Base-by-base conservation (phyloP, 2,329 filamentous ascomycete species). In the Cytospora piceicola region DNA sequence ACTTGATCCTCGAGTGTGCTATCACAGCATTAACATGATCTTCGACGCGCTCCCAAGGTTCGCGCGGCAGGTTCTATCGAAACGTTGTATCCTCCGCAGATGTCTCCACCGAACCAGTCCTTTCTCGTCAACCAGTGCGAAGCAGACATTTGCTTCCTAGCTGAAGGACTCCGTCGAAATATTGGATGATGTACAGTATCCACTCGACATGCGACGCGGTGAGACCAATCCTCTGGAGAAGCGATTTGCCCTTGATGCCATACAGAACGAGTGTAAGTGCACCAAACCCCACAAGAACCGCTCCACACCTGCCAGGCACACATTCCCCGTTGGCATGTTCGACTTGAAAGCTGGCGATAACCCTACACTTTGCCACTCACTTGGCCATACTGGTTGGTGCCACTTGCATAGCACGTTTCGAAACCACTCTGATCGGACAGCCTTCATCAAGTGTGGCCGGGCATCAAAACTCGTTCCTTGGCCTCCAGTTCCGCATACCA, bases 401-500 rank as follows among this genome's bases (percentile, higher is more conserved):
- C 42, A 51, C 36, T 56, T 53, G 39, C 52, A 51, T 46, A 61
- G 56, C 49, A 55, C 27, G 30, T 39, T 34, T 56, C 39, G 4
- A 49, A 20, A 51, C 30, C n/a, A 36, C 8, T 17, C 63, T 30
- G 24, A 7, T 27, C 27, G 49, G 52, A 9, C 30, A 17, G 12
- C 34, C 7, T 27, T 46, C 39, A 32, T 51, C 57, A 52, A 60
- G 30, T 34, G 27, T 60, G 55, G 32, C 66, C 59, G 58, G 55
- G 39, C 46, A 57, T 62, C n/a, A 30, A 63, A 34, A 27, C 55
- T 27, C 51, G 58, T 54, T 42, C 36, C 58, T 60, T 55, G 30
- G 39, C n/a, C 51, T 34, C 36, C 39, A 57, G 46, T 55, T 57
- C 55, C 55, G 63, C 39, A 42, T 42, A 63, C 29, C 61, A 57